These are phyloP conservation scores for Solanum appendiculatum DNA, from an alignment of 257 asterid species.

Conservation along the genomic window DNA sequence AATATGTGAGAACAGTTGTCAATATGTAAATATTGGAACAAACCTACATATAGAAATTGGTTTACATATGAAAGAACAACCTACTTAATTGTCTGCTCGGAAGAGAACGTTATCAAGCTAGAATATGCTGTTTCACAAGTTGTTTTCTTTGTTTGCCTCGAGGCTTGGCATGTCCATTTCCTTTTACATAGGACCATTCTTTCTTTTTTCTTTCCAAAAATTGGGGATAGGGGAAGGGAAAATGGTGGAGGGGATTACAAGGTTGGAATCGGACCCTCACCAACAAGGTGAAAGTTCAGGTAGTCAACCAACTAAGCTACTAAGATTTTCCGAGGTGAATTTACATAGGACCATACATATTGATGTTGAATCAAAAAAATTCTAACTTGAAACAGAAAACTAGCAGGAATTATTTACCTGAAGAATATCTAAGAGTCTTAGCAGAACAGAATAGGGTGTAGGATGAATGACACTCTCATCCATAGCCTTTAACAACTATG, in stretches of 20 bases:
- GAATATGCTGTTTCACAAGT: neutral
- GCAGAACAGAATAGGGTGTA: neutral
- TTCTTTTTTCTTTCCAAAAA: no score
- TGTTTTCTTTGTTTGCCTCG: neutral
- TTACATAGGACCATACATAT: no score
- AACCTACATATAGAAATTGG: neutral
- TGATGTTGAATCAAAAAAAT: neutral
- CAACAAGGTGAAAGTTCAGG: no score
- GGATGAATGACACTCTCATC: neutral
- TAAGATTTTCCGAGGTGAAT: neutral
- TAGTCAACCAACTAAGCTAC: neutral
- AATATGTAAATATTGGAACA: neutral
- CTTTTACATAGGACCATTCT: neutral
- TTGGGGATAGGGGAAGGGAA: no score
- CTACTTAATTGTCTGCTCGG: neutral
- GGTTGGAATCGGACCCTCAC: no score
- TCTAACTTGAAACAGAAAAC: neutral
- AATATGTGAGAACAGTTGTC: neutral
- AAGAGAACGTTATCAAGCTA: neutral
- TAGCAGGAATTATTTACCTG: neutral
- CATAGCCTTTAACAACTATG: neutral
- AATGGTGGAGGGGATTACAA: no score
- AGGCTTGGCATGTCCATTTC: neutral
- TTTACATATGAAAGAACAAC: no score
- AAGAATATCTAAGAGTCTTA: neutral